Base-by-base conservation (phyloP, 495 filamentous ascomycete species). In the Trichoderma orchidacearum region DNA sequence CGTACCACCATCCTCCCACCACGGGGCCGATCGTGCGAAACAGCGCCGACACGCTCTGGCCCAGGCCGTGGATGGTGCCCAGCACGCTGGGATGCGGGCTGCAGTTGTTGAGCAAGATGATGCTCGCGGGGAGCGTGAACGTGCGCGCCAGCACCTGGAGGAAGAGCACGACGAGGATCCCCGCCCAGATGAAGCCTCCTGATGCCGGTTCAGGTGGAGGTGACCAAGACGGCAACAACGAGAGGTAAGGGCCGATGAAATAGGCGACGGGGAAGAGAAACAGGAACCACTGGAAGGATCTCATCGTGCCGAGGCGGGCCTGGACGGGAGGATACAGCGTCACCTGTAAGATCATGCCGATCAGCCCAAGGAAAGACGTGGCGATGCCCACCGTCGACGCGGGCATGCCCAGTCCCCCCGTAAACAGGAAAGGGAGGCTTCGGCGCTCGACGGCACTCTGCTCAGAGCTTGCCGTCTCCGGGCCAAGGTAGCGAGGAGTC, bases 91-190 rank as follows among this genome's bases (percentile, higher is more conserved):
- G 88, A 61, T 91, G 87, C 3, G 89, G 87, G 45, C 81, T 85
- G 70, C 83, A 85, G 65, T 95, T 93, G 62, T 92, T 93, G 30
- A 92, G 74, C 9, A 95, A 71, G 57, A 95, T 92, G 3, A 84
- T 83, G 25, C 84, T 82, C n/a, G 82, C 83, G 0, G 89, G 88
- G 0, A 90, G 75, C 2, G 86, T 85, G 68, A 93, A 92, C 0
- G 88, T 93, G 18, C 87, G 80, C 0, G 84, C 87, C 3, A 83
- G 70, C 51, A 90, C 87, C 60, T 91, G 86, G 18, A 91, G 66
- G 63, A 82, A 77, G 0, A 93, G 72, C 7, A 91, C 78, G 12
- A 74, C 66, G 3, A 81, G 75, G 45, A 95, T 86, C 34, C 80
- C 79, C 5, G 75, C 55, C 89, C 89, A 95, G 12, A 90, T 75